Percentiles rank a stretch among this genome's conserved stretches.
phyloP scores from a whole-genome alignment of 441 rosid species.

The Dalechampia spathulata region DNA sequence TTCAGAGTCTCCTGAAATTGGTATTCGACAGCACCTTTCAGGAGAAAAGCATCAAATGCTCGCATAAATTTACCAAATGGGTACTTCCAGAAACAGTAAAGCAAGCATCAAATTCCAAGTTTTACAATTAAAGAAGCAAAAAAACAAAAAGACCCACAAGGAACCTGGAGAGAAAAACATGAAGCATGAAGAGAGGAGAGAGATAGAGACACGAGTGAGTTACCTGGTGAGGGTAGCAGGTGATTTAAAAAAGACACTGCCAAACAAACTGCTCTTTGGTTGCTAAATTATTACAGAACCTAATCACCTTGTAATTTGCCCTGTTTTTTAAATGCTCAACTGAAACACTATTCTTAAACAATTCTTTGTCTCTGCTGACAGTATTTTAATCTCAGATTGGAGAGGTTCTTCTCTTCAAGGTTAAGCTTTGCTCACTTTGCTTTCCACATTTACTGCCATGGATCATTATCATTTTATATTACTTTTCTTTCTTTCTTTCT shows the following conservation, averaged over 20 bases:
- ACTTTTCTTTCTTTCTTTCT: slow-evolving; percentile 9
- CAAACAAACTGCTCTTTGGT: slow-evolving; percentile 53
- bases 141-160: slow-evolving; percentile 11
- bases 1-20: slow-evolving; percentile 32
- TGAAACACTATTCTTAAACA: too few species aligned
- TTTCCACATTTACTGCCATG: slow-evolving; percentile 38
- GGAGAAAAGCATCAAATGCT: slow-evolving; percentile 55
- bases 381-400: slow-evolving; percentile 20
- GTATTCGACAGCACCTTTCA: slow-evolving; percentile 21
- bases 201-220: slow-evolving; percentile 26
- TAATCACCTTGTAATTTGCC: slow-evolving; percentile 26
- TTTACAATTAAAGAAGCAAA: slow-evolving; percentile 29
- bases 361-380: too few species aligned
- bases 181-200: slow-evolving; percentile 19
- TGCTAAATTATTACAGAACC: slow-evolving; percentile 69
- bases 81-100: slow-evolving; percentile 39
- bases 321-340: neutral
- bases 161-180: slow-evolving; percentile 23
- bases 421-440: slow-evolving; percentile 47
- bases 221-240: slow-evolving; percentile 47
- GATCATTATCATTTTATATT: neutral
- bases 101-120: slow-evolving; percentile 58
- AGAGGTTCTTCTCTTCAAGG: slow-evolving; percentile 64
- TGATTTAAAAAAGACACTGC: slow-evolving; percentile 36
- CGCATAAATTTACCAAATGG: slow-evolving; percentile 37